Evolutionary conservation across 1,284 basidiomycete genomes (phyloP), one percentile per base, ranked within the genome.

Genomic region (Ustilago lituana): DNA sequence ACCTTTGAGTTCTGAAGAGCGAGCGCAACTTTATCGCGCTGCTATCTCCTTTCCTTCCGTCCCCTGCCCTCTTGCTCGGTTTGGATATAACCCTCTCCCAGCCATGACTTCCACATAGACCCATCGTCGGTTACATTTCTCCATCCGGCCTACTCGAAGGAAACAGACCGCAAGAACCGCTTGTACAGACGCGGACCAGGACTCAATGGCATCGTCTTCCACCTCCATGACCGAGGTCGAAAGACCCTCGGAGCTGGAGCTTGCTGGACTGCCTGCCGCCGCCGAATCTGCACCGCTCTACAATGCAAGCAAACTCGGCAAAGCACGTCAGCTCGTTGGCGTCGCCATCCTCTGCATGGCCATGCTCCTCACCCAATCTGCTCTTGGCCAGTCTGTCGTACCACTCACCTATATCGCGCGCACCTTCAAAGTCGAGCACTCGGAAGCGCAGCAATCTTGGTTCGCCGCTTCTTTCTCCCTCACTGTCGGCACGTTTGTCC

Each of bases 401-500:
- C 64, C 72, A 1, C 46, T 72, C 35, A 44, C 46, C 29, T 39
- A 29, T 38, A 63, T 72, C 40, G 65, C 56, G 3, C 44, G 46
- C 22, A 55, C 53, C 12, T 75, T 73, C 23, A 29, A 39, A 33
- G 59, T 73, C 14, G 50, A 60, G 32, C 11, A 39, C 5, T 41
- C 33, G 9, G 52, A 65, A 1, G 58, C 43, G 0, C 67, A 66
- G 20, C 63, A 62, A 15, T 66, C 60, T 14, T 74, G 76, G 76
- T 73, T 70, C 41, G 53, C 65, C n/a, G 74, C 76, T 4, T 48
- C 64, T 12, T 78, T 70, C 41, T 65, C 63, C 8, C 55, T 78
- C 26, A 75, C 73, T 5, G 65, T 69, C 36, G 76, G 76, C 37
- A 75, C 75, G 15, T 68, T 77, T 41, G 73, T 78, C 9, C 59